These are phyloP conservation scores for Termitomyces eurrhizus DNA, from an alignment of 768 basidiomycete genomes.

Conservation along the genomic window DNA sequence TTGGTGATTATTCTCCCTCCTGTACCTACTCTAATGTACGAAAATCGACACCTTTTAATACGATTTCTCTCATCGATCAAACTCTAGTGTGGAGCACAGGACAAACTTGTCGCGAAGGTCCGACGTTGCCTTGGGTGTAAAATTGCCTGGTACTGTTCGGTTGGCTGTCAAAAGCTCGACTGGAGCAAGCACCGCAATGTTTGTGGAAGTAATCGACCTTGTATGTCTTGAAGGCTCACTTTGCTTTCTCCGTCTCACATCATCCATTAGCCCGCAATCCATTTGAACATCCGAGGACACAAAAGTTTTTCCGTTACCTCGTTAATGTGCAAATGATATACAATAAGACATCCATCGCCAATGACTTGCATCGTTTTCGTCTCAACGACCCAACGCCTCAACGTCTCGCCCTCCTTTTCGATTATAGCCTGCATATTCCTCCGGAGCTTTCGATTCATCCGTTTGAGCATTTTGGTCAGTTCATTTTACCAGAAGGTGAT, in stretches of 20 bases:
- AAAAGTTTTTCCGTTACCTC: neutral
- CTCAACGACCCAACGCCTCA: neutral
- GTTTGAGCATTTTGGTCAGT: neutral
- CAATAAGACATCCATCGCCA: neutral
- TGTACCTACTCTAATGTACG: neutral
- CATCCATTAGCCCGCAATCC: neutral
- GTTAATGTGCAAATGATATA: no score
- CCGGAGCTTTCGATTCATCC: neutral
- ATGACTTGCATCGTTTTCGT: neutral
- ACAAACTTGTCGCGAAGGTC: neutral
- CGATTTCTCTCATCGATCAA: neutral
- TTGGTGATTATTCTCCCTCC: neutral
- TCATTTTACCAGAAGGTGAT: neutral
- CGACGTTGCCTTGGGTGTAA: neutral
- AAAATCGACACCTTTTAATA: neutral
- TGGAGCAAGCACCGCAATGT: neutral
- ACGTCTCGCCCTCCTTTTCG: neutral
- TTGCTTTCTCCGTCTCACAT: neutral
- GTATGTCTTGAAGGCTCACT: neutral
- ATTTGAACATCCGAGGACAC: neutral
- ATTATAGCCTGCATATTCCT: neutral
- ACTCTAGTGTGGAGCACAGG: neutral
- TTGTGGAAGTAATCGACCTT: neutral
- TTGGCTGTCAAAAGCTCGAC: neutral
- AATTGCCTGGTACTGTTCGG: neutral